Evolutionary conservation across 1,284 basidiomycete genomes (phyloP).

Genomic region (Xerocomus amazonicus): DNA sequence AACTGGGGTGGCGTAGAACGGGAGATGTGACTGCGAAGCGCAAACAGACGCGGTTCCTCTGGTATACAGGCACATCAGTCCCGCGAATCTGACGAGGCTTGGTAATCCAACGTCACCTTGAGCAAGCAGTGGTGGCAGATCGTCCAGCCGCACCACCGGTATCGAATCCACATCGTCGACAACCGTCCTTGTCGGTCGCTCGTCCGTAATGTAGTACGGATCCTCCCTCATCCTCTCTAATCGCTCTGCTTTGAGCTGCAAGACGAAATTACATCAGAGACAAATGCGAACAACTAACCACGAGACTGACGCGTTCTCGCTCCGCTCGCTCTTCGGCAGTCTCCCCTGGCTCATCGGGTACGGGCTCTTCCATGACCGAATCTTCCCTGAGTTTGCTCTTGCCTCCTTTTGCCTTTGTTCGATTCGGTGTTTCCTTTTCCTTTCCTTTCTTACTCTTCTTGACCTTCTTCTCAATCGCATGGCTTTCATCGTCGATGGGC

Average conservation of each 20-base stretch:
- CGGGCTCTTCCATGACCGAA: constrained; percentile 30
- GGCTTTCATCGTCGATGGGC: constrained; percentile 32
- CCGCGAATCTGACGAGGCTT: background rate
- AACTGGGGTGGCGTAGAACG: constrained; percentile 39
- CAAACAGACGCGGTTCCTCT: constrained; percentile 38
- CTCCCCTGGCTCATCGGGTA: constrained; percentile 39
- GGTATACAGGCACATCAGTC: constrained; percentile 5
- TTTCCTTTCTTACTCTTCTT: constrained; percentile 50
- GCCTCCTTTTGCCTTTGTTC: constrained; percentile 31
- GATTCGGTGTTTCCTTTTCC: constrained; percentile 41
- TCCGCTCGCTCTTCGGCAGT: constrained; percentile 55
- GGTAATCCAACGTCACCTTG: constrained; percentile 32
- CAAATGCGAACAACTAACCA: background rate
- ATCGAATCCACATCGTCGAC: constrained; percentile 77
- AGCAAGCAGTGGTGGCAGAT: constrained; percentile 43
- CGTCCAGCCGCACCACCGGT: constrained; percentile 79
- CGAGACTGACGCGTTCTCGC: constrained; percentile 51
- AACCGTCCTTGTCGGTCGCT: constrained; percentile 40
- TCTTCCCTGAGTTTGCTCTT: constrained; percentile 33
- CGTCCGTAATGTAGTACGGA: constrained; percentile 83
- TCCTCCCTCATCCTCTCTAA: constrained; percentile 74
- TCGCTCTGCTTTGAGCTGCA: constrained; percentile 70
- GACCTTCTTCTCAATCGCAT: constrained; percentile 30
- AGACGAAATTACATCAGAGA: constrained; percentile 3
- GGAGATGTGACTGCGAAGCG: constrained; percentile 36